phyloP scores from a whole-genome alignment of 2,329 filamentous ascomycete species.

The Xylogone sp. region DNA sequence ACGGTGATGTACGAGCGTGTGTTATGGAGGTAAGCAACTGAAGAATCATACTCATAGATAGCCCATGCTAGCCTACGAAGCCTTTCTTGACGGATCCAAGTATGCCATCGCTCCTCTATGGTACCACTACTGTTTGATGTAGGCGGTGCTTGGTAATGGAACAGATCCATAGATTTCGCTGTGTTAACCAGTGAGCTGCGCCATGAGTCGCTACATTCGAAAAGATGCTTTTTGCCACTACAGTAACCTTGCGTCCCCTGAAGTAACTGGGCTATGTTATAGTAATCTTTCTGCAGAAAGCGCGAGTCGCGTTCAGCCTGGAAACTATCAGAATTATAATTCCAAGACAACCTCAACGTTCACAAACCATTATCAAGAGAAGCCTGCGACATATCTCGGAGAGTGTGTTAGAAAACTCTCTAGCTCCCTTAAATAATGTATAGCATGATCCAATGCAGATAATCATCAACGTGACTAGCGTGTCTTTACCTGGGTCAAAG shows the following conservation, averaged over 20 bases:
- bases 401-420: background rate
- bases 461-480: background rate
- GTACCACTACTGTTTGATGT: background rate
- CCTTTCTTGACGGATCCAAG: background rate
- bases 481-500: background rate
- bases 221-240: background rate
- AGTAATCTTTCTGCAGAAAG: background rate
- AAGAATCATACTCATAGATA: background rate
- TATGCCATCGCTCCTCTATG: background rate
- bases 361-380: background rate
- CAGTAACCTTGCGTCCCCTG: background rate
- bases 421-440: background rate
- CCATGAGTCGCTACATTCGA: background rate
- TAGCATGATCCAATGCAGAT: background rate
- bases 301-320: background rate
- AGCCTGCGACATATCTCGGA: background rate
- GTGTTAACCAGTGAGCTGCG: background rate
- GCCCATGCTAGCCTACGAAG: background rate
- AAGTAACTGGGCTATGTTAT: background rate
- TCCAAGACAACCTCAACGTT: background rate
- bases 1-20: background rate
- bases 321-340: background rate
- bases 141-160: background rate
- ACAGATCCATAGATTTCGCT: background rate
- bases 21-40: background rate